Evolutionary conservation across 2,329 filamentous ascomycete genomes (phyloP).

Genomic region (Leptodontidium sp.): DNA sequence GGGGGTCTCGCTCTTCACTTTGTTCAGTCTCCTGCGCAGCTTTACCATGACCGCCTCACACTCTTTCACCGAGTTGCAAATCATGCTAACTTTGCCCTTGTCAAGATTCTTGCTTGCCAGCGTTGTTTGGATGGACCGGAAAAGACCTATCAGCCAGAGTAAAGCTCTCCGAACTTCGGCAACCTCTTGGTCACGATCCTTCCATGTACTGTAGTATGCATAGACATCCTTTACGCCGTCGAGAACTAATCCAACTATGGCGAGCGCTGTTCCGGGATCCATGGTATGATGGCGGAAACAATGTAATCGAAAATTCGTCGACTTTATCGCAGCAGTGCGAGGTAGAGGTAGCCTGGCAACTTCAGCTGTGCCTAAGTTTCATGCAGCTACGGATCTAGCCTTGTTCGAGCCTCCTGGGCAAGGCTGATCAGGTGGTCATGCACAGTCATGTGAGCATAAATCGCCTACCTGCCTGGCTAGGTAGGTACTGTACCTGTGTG

Average conservation of each 20-base stretch:
- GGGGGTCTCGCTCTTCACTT: neutral
- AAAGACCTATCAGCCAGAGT: neutral
- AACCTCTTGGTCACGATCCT: neutral
- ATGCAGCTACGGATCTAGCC: too few species aligned
- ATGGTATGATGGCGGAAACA: neutral
- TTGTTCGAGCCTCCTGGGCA: too few species aligned
- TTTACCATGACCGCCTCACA: neutral
- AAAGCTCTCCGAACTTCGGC: neutral
- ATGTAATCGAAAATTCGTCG: too few species aligned
- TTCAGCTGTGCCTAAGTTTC: too few species aligned
- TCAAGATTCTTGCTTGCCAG: neutral
- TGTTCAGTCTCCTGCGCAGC: neutral
- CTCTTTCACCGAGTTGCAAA: slow-evolving; percentile 2
- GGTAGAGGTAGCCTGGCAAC: too few species aligned
- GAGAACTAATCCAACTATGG: neutral
- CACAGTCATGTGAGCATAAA: too few species aligned
- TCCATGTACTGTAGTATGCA: neutral
- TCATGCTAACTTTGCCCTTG: neutral
- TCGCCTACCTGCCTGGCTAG: too few species aligned
- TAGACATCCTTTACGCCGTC: slow-evolving; percentile 1
- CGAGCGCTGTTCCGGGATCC: slow-evolving; percentile 1
- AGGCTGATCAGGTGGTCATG: too few species aligned
- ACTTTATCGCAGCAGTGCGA: too few species aligned
- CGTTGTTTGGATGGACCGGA: neutral
- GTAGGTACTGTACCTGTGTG: too few species aligned